Conservation (phyloP, 139 green algal genomes). For the Closterium sp. region DNA sequence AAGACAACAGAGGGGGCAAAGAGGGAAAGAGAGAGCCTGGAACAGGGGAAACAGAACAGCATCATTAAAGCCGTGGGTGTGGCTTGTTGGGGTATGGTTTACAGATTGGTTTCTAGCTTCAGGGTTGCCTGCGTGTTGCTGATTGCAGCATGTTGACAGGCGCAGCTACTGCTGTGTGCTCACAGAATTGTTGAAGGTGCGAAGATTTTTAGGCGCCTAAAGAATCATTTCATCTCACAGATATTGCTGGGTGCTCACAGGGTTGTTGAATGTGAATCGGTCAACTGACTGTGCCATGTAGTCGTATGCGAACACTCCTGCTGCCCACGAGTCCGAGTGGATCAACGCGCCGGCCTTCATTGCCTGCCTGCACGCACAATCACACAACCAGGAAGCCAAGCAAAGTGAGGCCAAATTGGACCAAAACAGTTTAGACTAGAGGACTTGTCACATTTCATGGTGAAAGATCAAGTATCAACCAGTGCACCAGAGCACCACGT, state of each 20-base stretch:
- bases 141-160: too few relatives aligned
- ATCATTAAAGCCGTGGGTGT: too few relatives aligned
- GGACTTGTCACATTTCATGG: neutral
- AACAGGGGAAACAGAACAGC: too few relatives aligned
- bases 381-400: neutral
- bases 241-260: constrained; percentile 1
- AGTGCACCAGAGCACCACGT: neutral
- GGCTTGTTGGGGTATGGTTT: too few relatives aligned
- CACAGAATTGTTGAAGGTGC: constrained; percentile 26
- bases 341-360: constrained; percentile 68
- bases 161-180: neutral
- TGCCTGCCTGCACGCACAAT: constrained; percentile 49
- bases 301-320: constrained; percentile 41
- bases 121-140: too few relatives aligned
- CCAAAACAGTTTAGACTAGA: neutral
- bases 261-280: constrained; percentile 24
- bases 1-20: neutral
- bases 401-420: neutral
- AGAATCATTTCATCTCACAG: too few relatives aligned
- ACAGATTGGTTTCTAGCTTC: too few relatives aligned
- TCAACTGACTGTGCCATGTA: constrained; percentile 31
- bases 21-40: neutral
- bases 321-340: constrained; percentile 87
- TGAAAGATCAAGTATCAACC: neutral
- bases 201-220: too few relatives aligned